A percentile compares a stretch with the other conserved stretches of the same genome.
phyloP scores from a whole-genome alignment of 164 flowering plant genomes.

The Platanus orientalis region DNA sequence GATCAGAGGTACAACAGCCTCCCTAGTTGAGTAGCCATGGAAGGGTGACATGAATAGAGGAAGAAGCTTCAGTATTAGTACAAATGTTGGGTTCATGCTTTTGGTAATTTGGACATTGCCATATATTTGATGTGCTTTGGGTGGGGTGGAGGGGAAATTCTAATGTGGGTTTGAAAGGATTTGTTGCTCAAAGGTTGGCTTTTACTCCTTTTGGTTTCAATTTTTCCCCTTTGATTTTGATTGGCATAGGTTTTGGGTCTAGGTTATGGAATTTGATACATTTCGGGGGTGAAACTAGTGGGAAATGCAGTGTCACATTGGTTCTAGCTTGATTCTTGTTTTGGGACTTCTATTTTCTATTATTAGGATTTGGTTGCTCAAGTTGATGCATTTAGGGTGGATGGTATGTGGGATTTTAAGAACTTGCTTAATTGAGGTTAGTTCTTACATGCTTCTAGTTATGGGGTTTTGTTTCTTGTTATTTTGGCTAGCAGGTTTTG shows the following conservation, averaged over 20 bases:
- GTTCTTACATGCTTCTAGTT: background rate
- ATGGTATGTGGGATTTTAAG: too few relatives aligned
- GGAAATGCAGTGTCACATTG: background rate
- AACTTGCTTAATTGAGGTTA: background rate
- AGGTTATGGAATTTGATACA: background rate
- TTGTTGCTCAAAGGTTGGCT: background rate
- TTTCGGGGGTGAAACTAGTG: background rate
- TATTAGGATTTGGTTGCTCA: background rate
- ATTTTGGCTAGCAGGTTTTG: background rate
- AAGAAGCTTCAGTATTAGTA: too few relatives aligned
- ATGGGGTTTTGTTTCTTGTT: too few relatives aligned
- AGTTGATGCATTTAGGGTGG: background rate
- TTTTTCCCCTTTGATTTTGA: background rate
- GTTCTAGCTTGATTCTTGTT: background rate
- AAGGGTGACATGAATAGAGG: too few relatives aligned
- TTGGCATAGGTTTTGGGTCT: too few relatives aligned
- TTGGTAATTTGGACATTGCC: too few relatives aligned
- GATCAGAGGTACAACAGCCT: too few relatives aligned
- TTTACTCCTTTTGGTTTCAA: background rate
- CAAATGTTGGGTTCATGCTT: background rate
- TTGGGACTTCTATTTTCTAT: background rate
- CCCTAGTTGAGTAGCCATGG: too few relatives aligned
- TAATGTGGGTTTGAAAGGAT: conserved; percentile 2
- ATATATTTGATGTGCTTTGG: background rate
- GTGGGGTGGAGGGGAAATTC: background rate